phyloP scores from a whole-genome alignment of 2,329 filamentous ascomycete species.

The Daldinia eschscholtzii region DNA sequence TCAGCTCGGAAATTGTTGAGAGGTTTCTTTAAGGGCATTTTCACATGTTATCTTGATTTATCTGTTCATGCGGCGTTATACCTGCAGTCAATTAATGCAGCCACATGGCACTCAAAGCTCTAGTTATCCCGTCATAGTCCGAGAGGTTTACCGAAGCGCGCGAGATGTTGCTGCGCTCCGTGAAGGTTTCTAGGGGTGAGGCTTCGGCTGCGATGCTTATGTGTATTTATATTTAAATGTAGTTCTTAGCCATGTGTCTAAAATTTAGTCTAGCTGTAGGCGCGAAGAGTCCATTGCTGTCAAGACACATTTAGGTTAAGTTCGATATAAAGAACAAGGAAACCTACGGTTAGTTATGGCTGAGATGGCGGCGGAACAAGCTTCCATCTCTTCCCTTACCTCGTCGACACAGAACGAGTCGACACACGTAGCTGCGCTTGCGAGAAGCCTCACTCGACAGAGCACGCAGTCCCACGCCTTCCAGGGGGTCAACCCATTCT shows the following conservation, averaged over 20 bases:
- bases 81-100: not conserved
- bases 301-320: conserved; percentile 10
- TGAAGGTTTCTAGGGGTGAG: not conserved
- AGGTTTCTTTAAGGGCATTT: conserved; percentile 1
- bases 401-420: conserved; percentile 18
- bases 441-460: conserved; percentile 35
- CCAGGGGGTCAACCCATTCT: conserved; percentile 45
- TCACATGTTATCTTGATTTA: not conserved
- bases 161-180: not conserved
- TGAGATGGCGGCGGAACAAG: conserved; percentile 11
- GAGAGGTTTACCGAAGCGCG: conserved; percentile 28
- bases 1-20: conserved; percentile 20
- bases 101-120: not conserved
- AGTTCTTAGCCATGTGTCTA: not conserved
- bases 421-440: conserved; percentile 35
- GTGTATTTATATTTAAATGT: conserved; percentile 18
- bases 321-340: not conserved
- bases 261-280: not conserved
- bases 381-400: conserved; percentile 19
- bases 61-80: not conserved
- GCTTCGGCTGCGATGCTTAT: not conserved
- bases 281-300: not conserved
- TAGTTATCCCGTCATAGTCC: conserved; percentile 9
- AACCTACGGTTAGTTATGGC: conserved; percentile 5
- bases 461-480: conserved; percentile 20